Conservation (phyloP, 2,329 filamentous ascomycete species). For the Verticillium nonalfalfae region DNA sequence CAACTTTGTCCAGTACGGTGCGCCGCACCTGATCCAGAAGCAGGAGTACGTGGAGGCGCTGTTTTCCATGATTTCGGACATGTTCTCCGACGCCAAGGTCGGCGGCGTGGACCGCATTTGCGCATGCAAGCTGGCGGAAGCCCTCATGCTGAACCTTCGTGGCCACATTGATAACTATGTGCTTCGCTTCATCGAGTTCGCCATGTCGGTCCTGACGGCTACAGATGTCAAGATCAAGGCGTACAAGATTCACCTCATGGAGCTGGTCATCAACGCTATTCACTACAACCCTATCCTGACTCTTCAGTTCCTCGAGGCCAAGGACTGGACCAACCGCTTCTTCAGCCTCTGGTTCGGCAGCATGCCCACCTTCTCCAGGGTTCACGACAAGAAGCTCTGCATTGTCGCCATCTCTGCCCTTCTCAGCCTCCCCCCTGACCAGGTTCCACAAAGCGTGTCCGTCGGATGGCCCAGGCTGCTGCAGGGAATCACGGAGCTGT, state of each 20-base stretch:
- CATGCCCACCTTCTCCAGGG: slow-evolving; percentile 86
- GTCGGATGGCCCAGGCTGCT: slow-evolving; percentile 92
- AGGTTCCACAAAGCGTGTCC: slow-evolving; percentile 87
- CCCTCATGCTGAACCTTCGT: slow-evolving; percentile 91
- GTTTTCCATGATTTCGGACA: slow-evolving; percentile 89
- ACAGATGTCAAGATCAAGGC: slow-evolving; percentile 83
- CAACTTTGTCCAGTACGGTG: slow-evolving; percentile 95
- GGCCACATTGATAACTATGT: slow-evolving; percentile 85
- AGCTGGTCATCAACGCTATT: slow-evolving; percentile 97
- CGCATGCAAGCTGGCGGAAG: slow-evolving; percentile 94
- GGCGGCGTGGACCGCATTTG: slow-evolving; percentile 93
- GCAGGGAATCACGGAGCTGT: slow-evolving; percentile 80
- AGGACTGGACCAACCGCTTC: slow-evolving; percentile 97
- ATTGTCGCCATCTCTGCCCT: slow-evolving; percentile 89
- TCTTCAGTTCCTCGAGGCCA: slow-evolving; percentile 80
- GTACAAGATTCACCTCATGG: slow-evolving; percentile 93
- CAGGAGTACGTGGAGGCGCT: slow-evolving; percentile 82
- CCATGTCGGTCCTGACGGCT: slow-evolving; percentile 73
- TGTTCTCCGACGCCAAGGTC: slow-evolving; percentile 89
- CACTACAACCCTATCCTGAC: slow-evolving; percentile 92
- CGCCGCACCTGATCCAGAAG: slow-evolving; percentile 72
- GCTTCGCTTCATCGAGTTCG: slow-evolving; percentile 80
- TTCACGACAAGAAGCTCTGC: slow-evolving; percentile 98
- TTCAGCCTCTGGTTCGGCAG: slow-evolving; percentile 97
- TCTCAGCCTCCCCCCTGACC: slow-evolving; percentile 69